Evolutionary conservation across 345 rosid genomes (phyloP).

Genomic region (Geranium brycei): DNA sequence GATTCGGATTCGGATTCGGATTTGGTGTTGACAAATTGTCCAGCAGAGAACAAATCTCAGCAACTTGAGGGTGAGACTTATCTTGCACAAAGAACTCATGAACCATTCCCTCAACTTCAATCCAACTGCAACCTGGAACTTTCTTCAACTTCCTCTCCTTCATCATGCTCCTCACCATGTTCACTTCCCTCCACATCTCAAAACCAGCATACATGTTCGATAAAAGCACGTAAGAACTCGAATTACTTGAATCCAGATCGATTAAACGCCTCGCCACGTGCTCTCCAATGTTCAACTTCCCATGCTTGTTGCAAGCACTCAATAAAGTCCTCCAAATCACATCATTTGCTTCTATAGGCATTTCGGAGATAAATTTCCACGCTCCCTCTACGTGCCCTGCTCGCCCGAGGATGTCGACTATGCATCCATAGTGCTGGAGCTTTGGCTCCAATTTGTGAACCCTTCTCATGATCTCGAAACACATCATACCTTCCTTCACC

Average conservation of each 20-base stretch:
- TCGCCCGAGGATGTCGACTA: slow-evolving; percentile 37
- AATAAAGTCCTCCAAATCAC: slow-evolving; percentile 33
- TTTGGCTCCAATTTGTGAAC: slow-evolving; percentile 26
- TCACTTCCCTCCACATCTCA: slow-evolving; percentile 26
- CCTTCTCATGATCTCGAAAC: slow-evolving; percentile 38
- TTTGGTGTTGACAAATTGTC: slow-evolving; percentile 9
- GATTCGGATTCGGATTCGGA: background rate
- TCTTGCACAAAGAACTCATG: slow-evolving; percentile 32
- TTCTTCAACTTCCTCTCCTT: slow-evolving; percentile 22
- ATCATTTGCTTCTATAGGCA: slow-evolving; percentile 36
- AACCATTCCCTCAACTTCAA: slow-evolving; percentile 30
- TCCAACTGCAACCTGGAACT: slow-evolving; percentile 36
- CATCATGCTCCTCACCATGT: slow-evolving; percentile 28
- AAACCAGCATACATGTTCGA: slow-evolving; percentile 35
- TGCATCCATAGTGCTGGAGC: slow-evolving; percentile 42
- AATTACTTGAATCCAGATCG: slow-evolving; percentile 13
- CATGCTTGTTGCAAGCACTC: slow-evolving; percentile 23
- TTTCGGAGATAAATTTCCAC: slow-evolving; percentile 19
- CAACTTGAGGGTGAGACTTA: slow-evolving; percentile 19
- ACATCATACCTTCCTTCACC: slow-evolving; percentile 37
- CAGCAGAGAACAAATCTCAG: slow-evolving; percentile 21
- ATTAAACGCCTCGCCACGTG: slow-evolving; percentile 21
- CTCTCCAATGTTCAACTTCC: slow-evolving; percentile 17
- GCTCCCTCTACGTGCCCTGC: slow-evolving; percentile 34
- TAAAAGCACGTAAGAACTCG: slow-evolving; percentile 28